Base-by-base conservation (phyloP, 2,329 filamentous ascomycete species). In the Aspergillus caelatus region DNA sequence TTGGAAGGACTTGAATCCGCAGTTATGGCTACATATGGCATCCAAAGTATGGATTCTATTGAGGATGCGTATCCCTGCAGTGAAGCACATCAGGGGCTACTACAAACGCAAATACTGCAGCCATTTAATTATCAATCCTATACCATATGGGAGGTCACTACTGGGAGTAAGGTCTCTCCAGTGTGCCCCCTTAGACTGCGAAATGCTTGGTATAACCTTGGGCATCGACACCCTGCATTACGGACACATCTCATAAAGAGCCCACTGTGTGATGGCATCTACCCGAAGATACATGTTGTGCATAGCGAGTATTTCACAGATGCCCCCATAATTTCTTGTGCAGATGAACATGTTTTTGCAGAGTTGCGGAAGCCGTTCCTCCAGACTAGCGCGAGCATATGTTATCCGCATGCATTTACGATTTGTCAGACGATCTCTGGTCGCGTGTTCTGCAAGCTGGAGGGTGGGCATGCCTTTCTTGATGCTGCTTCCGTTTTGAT, bases 111-210 rank as follows among this genome's bases (percentile, higher is more conserved):
- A 34, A 8, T 16, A 1, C 7, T 53, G 23, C 21, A 23, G 0
- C 46, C 58, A 10, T 52, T 60, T 12, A 8, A 30, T 14, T 54
- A 53, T 12, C 46, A 45, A n/a, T 60, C 58, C 6, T 54, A 53
- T 32, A 60, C 58, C 26, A 53, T 60, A 28, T 60, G 58, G 58
- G 58, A 60, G 12, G 58, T 60, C 14, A 41, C n/a, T 12, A n/a
- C 58, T 12, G 19, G 48, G 2, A 21, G 23, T 19, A 16, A 21
- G 0, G 8, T 4, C 36, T 19, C 12, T 19, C 32, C n/a, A 0
- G 36, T 45, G 9, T 58, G 16, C 32, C 46, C 48, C 2, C 16
- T n/a, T 54, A 26, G 11, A 11, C 11, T 60, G 26, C 48, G 39
- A 16, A 19, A 60, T 3, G 48, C 58, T 23, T 60, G 58, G 58